Evolutionary conservation across 257 asterid genomes (phyloP), one percentile per base, ranked within the genome.

Genomic region (Schizonepeta tenuifolia): DNA sequence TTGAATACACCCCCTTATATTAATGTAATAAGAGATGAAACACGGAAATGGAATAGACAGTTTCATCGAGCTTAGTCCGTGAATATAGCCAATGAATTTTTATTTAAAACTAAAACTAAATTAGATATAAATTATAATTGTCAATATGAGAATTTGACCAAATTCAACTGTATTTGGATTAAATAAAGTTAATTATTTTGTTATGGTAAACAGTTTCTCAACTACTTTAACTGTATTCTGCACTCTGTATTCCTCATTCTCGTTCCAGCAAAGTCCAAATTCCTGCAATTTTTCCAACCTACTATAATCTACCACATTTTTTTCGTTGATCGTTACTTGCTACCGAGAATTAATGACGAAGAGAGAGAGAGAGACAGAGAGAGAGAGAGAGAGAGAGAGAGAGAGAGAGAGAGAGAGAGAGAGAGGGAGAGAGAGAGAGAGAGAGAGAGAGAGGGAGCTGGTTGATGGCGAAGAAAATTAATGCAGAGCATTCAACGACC

Each of bases 401-500:
- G 36, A 36, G 26, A n/a, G n/a, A n/a, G n/a, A n/a, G n/a, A n/a
- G n/a, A n/a, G n/a, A n/a, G n/a, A n/a, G n/a, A n/a, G n/a, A n/a
- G n/a, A n/a, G n/a, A n/a, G n/a, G n/a, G n/a, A n/a, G n/a, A n/a
- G n/a, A n/a, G n/a, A n/a, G n/a, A n/a, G n/a, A n/a, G n/a, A n/a
- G n/a, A n/a, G n/a, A n/a, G n/a, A n/a, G n/a, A n/a, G n/a, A n/a
- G n/a, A n/a, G n/a, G n/a, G n/a, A n/a, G n/a, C n/a, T n/a, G n/a
- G 50, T 53, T 40, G 47, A 28, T 47, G 44, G 33, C 15, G 65
- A 40, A 59, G 60, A 65, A 73, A 75, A 59, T 85, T 65, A 80
- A 75, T 82, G 59, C 82, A 53, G 13, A 54, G 71, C 79, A 71
- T 69, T 70, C 81, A 82, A 84, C 84, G 51, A 84, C 81, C 83